Base-by-base conservation (phyloP, 495 filamentous ascomycete species). In the Aspergillus haitiensis region DNA sequence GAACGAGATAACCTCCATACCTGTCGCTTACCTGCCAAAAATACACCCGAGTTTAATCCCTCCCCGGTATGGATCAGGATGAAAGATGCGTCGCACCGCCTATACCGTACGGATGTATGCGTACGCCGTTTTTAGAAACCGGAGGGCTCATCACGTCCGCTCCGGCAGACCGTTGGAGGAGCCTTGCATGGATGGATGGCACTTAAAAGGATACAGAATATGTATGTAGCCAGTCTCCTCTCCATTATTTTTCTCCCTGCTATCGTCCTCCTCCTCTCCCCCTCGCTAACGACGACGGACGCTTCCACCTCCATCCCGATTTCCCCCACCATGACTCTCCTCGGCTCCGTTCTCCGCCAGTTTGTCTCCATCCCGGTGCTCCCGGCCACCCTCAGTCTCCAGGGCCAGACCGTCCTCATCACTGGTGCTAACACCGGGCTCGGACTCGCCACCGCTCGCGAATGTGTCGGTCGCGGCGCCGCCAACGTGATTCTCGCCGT, bases 391-490 rank as follows among this genome's bases (percentile, higher is more conserved):
- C 34, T 36, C 8, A 27, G 12, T 18, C 31, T 58, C 16, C 18
- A 50, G 1, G 47, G 49, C 47, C 48, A 59, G n/a, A 59, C 56
- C 8, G 27, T 59, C 49, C 39, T 59, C 13, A 46, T 59, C 48
- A 59, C 56, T 1, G 56, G 56, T 37, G 48, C 47, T 18, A 59
- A 59, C 39, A 59, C 56, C 0, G 56, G 56, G 12, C 37, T 59
- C 18, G 56, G 56, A 2, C 50, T 36, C 0, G 48, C 50, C 31
- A 47, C 56, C 33, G 56, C 56, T 7, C 56, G 49, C 1, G 37
- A 59, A 13, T 36, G 27, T 31, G 45, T 52, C 10, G 3, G 9
- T 12, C 56, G 50, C 21, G 49, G 33, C 18, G 48, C 48, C 12
- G 48, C 35, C 8, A 33, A 42, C 1, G 31, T 59, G 27, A 59